phyloP scores from a whole-genome alignment of 108 stramenopile species.

The Thalassiosira profunda region DNA sequence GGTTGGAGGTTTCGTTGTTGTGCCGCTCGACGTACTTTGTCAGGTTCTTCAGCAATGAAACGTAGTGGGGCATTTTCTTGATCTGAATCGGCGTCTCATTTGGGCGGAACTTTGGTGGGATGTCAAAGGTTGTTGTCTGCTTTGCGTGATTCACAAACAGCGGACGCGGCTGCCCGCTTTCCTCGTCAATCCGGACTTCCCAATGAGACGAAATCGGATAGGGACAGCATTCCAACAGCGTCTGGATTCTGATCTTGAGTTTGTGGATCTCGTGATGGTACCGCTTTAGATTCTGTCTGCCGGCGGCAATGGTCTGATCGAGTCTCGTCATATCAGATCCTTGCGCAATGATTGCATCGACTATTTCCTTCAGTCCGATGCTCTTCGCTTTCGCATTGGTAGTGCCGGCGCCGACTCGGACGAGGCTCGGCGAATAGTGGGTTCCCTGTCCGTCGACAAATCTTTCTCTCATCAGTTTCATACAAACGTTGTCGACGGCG shows the following conservation, averaged over 20 bases:
- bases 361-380: slow-evolving; percentile 34
- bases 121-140: slow-evolving; percentile 49
- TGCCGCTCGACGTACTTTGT: slow-evolving; percentile 55
- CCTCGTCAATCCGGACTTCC: slow-evolving; percentile 64
- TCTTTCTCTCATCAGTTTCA: slow-evolving; percentile 64
- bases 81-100: slow-evolving; percentile 27
- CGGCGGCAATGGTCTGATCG: slow-evolving; percentile 25
- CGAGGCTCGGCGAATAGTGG: slow-evolving; percentile 76
- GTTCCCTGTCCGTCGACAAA: slow-evolving; percentile 74
- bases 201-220: slow-evolving; percentile 56
- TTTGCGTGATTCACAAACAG: slow-evolving; percentile 68
- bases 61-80: slow-evolving; percentile 55
- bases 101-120: slow-evolving; percentile 41
- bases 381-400: slow-evolving; percentile 24
- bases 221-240: slow-evolving; percentile 49
- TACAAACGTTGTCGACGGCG: slow-evolving; percentile 90
- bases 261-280: slow-evolving; percentile 48
- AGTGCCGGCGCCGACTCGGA: slow-evolving; percentile 66
- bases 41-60: slow-evolving; percentile 27
- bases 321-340: slow-evolving; percentile 37
- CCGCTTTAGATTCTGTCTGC: slow-evolving; percentile 31
- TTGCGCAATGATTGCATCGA: slow-evolving; percentile 32
- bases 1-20: slow-evolving; percentile 33
- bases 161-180: slow-evolving; percentile 38
- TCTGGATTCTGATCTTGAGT: slow-evolving; percentile 44